Percentiles rank a stretch among this genome's conserved stretches.
These are phyloP conservation scores for Aspergillus arachidicola DNA, from an alignment of 2,329 filamentous ascomycete genomes.

Conservation along the genomic window DNA sequence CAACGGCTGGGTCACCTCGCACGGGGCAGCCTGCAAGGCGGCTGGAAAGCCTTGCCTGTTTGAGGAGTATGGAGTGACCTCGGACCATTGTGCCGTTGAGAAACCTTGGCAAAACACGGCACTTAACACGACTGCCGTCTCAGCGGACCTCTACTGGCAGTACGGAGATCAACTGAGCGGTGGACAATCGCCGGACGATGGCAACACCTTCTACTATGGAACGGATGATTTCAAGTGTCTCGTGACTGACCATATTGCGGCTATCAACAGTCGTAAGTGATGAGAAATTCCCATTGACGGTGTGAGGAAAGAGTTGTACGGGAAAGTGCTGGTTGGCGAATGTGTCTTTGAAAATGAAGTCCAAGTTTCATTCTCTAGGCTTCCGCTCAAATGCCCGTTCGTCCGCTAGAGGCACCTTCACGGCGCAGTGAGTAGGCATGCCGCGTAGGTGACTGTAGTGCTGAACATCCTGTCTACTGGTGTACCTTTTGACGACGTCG, in stretches of 20 bases:
- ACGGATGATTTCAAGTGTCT: slow-evolving; percentile 33
- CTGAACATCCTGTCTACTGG: too few species aligned
- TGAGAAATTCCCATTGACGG: background rate
- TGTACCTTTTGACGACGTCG: too few species aligned
- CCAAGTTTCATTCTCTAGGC: background rate
- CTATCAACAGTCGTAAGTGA: slow-evolving; percentile 14
- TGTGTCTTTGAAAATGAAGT: background rate
- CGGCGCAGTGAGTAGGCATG: too few species aligned
- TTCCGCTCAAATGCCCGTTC: too few species aligned
- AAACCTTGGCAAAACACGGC: slow-evolving; percentile 41
- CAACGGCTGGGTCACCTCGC: slow-evolving; percentile 50
- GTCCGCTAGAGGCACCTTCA: too few species aligned
- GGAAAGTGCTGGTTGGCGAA: background rate
- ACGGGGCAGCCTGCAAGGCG: slow-evolving; percentile 43
- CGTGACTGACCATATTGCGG: slow-evolving; percentile 35
- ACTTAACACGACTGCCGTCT: slow-evolving; percentile 35
- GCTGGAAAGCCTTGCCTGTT: slow-evolving; percentile 45
- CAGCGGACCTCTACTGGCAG: slow-evolving; percentile 46
- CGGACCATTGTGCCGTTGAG: slow-evolving; percentile 31
- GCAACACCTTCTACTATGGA: slow-evolving; percentile 37
- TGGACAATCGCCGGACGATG: slow-evolving; percentile 33
- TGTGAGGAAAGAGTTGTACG: background rate
- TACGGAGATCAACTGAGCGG: slow-evolving; percentile 34
- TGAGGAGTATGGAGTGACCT: slow-evolving; percentile 43
- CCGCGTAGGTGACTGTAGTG: too few species aligned